A percentile compares a stretch with the other conserved stretches of the same genome.
phyloP scores from a whole-genome alignment of 352 stramenopile species.

The Pythium plurisporium region DNA sequence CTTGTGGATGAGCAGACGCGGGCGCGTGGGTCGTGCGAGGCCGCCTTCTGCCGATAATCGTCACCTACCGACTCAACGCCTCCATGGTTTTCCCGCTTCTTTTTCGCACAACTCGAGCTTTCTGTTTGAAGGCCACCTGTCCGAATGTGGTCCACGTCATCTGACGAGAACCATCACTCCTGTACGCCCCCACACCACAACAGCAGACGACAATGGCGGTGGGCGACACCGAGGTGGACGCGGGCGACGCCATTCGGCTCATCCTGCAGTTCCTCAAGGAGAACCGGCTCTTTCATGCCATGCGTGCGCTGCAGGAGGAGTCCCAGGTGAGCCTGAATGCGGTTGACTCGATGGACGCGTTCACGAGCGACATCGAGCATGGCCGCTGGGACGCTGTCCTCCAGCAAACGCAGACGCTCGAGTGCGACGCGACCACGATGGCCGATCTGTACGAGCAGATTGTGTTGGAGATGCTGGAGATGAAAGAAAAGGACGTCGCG shows the following conservation, averaged over 20 bases:
- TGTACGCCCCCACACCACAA: not conserved
- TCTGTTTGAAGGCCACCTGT: not conserved
- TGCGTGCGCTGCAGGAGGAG: conserved; percentile 86
- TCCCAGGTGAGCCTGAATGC: conserved; percentile 82
- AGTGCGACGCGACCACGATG: conserved; percentile 65
- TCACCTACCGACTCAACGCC: conserved; percentile 21
- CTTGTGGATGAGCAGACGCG: not conserved
- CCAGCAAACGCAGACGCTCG: conserved; percentile 74
- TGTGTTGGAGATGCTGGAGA: conserved; percentile 84
- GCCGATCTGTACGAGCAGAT: conserved; percentile 89
- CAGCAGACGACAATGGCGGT: not conserved
- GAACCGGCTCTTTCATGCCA: conserved; percentile 78
- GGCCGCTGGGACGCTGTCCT: conserved; percentile 90
- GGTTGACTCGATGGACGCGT: conserved; percentile 81
- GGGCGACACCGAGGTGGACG: conserved; percentile 46
- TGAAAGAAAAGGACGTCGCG: conserved; percentile 76
- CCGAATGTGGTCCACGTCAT: not conserved
- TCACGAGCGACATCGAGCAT: conserved; percentile 70
- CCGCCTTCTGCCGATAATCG: too few species aligned
- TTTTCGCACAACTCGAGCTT: not conserved
- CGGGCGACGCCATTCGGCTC: conserved; percentile 81
- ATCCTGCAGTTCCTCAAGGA: conserved; percentile 92
- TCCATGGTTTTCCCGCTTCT: conserved; percentile 21
- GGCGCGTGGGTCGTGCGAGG: not conserved
- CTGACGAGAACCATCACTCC: not conserved